A percentile compares a stretch with the other conserved stretches of the same genome.
phyloP scores from a whole-genome alignment of 2,329 filamentous ascomycete genomes.

The Tolypocladium ovalisporum region DNA sequence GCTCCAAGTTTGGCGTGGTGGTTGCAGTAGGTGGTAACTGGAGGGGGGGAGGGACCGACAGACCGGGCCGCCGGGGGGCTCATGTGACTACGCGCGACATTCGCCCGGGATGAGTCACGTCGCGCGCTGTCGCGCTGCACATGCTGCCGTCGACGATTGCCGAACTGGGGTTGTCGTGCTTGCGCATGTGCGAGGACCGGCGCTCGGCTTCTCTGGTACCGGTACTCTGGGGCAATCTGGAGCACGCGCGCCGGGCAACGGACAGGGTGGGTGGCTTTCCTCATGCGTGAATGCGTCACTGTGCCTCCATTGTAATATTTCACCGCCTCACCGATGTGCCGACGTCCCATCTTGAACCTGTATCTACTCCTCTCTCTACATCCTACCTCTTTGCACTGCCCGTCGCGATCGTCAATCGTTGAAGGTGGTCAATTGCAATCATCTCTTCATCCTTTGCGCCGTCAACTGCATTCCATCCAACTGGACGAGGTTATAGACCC shows the following conservation, averaged over 20 bases:
- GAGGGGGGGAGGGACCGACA: not conserved
- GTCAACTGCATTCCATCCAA: not conserved
- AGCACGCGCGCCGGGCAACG: too few species aligned
- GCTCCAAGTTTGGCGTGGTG: too few species aligned
- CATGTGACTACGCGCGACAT: constrained; percentile 20
- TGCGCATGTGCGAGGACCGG: not conserved
- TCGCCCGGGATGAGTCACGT: constrained; percentile 17
- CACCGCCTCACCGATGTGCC: not conserved
- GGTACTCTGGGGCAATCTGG: not conserved
- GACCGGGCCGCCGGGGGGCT: not conserved
- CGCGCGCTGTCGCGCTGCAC: not conserved
- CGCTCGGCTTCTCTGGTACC: not conserved
- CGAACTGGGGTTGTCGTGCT: not conserved
- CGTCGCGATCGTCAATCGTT: not conserved
- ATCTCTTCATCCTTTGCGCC: not conserved
- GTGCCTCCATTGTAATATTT: not conserved
- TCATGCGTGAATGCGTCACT: not conserved
- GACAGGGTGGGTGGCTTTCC: not conserved
- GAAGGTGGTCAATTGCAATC: not conserved
- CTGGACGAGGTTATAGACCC: not conserved
- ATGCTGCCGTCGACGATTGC: too few species aligned
- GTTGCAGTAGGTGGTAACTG: not conserved
- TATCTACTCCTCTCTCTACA: not conserved
- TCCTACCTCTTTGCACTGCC: not conserved
- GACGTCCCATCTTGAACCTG: not conserved